Percentiles rank a stretch among this genome's conserved stretches.
phyloP scores from a whole-genome alignment of 257 asterid species.

The Nicotiana noctiflora region DNA sequence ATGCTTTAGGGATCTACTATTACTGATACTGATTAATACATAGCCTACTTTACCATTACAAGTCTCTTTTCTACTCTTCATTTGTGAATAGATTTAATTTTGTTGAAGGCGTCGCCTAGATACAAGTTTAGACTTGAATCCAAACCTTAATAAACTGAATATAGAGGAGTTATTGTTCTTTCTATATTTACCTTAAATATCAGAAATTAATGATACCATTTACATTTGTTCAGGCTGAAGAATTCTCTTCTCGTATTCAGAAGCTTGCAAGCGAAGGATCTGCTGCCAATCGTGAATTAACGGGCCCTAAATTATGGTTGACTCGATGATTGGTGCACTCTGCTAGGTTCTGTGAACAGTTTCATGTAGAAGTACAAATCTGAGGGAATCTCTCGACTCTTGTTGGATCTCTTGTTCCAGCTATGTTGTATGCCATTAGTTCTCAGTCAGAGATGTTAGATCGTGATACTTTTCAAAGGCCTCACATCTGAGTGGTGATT shows the following conservation, averaged over 20 bases:
- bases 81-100: not conserved
- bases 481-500: not conserved
- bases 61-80: not conserved
- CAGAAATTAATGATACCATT: not conserved
- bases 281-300: constrained; percentile 36
- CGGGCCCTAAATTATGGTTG: constrained; percentile 59
- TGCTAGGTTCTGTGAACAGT: not conserved
- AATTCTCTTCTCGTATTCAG: constrained; percentile 72
- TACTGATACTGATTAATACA: not conserved
- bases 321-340: constrained; percentile 19
- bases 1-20: not conserved
- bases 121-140: not conserved
- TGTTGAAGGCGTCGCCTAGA: not conserved
- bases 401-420: not conserved
- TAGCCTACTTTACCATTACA: not conserved
- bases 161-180: not conserved
- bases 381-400: not conserved
- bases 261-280: constrained; percentile 76
- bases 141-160: not conserved
- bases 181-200: not conserved
- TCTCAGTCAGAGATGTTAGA: not conserved
- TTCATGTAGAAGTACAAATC: not conserved
- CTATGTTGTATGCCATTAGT: not conserved
- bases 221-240: constrained; percentile 53
- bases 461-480: not conserved